Evolutionary conservation across 306 rosid genomes (phyloP).

Genomic region (Quercus gilva): DNA sequence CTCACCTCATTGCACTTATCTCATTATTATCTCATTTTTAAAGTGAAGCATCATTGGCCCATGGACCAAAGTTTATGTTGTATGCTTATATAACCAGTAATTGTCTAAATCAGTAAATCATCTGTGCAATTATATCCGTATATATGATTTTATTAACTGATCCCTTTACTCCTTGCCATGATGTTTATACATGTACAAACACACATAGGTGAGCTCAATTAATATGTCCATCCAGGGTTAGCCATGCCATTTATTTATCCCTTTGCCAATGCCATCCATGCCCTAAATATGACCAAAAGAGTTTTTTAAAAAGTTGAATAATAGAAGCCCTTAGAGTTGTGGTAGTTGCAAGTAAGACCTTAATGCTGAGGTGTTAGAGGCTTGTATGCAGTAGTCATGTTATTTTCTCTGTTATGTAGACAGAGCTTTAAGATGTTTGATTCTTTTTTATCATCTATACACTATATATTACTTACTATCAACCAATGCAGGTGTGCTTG

Average conservation of each 20-base stretch:
- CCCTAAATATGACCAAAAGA: background rate
- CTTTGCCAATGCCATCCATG: background rate
- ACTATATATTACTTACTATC: background rate
- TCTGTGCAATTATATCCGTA: background rate
- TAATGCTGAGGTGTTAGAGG: background rate
- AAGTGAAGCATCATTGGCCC: too few species aligned
- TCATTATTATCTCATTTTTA: too few species aligned
- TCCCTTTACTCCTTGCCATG: background rate
- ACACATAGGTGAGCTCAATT: background rate
- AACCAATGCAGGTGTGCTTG: slow-evolving; percentile 73
- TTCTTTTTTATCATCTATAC: background rate
- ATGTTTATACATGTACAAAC: background rate
- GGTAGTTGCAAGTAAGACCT: background rate
- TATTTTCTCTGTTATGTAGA: background rate
- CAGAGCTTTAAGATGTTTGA: background rate
- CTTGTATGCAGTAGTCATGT: background rate
- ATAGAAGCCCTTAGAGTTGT: background rate
- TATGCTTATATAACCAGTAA: background rate
- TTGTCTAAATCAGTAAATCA: too few species aligned
- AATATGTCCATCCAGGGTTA: background rate
- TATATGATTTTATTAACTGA: background rate
- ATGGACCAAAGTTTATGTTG: too few species aligned
- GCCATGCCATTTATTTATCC: background rate
- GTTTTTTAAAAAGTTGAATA: background rate
- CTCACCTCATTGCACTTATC: background rate